These are phyloP conservation scores for Protostelium mycophagum DNA, from an alignment of 78 protist genomes.

Conservation along the genomic window DNA sequence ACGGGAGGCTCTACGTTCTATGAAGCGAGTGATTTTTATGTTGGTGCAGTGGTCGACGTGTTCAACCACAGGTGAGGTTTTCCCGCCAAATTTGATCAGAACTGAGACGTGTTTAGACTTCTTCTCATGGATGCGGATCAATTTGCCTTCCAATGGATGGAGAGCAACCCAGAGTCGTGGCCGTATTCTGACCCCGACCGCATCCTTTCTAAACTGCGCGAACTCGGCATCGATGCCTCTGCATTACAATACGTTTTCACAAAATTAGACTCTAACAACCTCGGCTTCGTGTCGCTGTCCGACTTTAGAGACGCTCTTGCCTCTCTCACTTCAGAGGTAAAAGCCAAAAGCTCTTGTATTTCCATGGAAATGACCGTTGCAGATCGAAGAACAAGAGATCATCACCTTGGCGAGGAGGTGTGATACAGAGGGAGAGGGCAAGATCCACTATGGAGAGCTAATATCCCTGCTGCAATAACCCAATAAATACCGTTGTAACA, in stretches of 20 bases:
- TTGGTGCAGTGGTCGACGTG: slow-evolving; percentile 21
- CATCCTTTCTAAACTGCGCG: not conserved
- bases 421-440: not conserved
- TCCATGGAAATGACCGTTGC: not conserved
- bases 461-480: too few relatives aligned
- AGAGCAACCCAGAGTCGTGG: not conserved
- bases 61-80: not conserved
- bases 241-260: not conserved
- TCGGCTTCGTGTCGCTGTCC: not conserved
- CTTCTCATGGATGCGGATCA: slow-evolving; percentile 22
- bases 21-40: slow-evolving; percentile 8
- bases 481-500: too few relatives aligned
- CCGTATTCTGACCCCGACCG: not conserved
- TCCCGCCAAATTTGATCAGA: not conserved
- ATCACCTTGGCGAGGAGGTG: not conserved
- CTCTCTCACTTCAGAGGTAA: not conserved
- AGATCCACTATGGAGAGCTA: not conserved
- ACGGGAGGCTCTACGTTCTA: not conserved
- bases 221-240: not conserved
- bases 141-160: slow-evolving; percentile 8
- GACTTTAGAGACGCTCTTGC: not conserved
- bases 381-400: not conserved
- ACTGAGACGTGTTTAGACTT: not conserved
- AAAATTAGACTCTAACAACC: not conserved
- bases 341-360: too few relatives aligned